Evolutionary conservation across 192 early-diverging fungal species (phyloP), one percentile per base, ranked within the genome.

Genomic region (Coemansia sp.): DNA sequence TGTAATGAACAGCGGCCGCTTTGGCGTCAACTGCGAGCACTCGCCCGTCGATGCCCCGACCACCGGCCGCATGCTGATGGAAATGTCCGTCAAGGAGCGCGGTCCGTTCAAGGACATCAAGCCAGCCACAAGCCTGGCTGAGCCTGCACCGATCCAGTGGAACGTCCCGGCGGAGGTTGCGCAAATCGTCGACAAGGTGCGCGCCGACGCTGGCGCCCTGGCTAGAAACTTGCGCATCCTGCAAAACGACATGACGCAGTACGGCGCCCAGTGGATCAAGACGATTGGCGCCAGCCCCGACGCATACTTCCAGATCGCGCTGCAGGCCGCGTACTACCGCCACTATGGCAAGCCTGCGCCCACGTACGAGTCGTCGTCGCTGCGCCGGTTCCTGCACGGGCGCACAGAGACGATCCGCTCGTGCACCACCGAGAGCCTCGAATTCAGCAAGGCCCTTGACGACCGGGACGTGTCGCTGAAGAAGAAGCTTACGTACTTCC

Each of bases 1-100:
- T 45, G 87, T 98, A 36, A 74, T 91, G 57, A 87, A 71, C 71
- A 93, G 87, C 65, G 96, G 93, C 20, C 87, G 91, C 34, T 85
- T 91, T 40, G 96, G 96, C 69, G 85, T 94, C 57, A 98, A 96
- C 75, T 95, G 95, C 41, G 95, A 98, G 85, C 95, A 98, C 78
- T 85, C 94, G n/a, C 93, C 94, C 33, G 87, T 89, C 7, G 95
- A 98, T 72, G 95, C 94, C 4, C 89, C 95, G 43, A 89, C 92
- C 43, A 92, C 94, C 23, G 91, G 89, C 33, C 85, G 86, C n/a
- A 81, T 95, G 32, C 82, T 93, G 63, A 84, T 94, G 70, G 87
- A 88, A 65, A 80, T 91, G 9, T 65, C 89, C 9, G 71, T 59
- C 58, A 84, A 83, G 40, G 73, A 75, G 62, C 73, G 63, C 23